Evolutionary conservation across 306 rosid genomes (phyloP).

Genomic region (Lupinus albus): DNA sequence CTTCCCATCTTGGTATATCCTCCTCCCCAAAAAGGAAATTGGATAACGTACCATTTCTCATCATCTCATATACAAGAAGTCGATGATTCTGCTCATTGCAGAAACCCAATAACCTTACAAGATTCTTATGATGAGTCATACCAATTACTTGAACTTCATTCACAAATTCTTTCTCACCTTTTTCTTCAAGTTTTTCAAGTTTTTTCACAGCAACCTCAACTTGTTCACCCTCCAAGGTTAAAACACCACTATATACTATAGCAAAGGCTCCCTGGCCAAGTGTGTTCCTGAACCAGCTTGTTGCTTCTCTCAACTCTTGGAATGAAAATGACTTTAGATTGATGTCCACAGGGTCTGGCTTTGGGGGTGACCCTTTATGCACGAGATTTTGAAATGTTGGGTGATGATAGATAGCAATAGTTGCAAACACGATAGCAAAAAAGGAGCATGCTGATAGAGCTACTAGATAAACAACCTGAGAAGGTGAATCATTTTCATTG

Average conservation of each 20-base stretch:
- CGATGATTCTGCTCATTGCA: conserved; percentile 42
- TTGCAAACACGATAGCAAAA: conserved; percentile 39
- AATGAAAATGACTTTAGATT: conserved; percentile 45
- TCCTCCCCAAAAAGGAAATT: conserved; percentile 36
- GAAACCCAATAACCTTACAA: conserved; percentile 41
- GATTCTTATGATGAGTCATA: conserved; percentile 44
- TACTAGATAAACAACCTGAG: conserved; percentile 30
- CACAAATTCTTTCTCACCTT: conserved; percentile 43
- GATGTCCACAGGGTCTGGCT: conserved; percentile 42
- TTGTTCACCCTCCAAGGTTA: conserved; percentile 40
- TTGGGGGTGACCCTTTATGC: not conserved
- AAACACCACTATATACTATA: conserved; percentile 35
- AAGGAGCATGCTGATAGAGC: conserved; percentile 34
- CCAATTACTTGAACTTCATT: conserved; percentile 50
- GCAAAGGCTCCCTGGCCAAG: conserved; percentile 47
- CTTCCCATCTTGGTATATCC: conserved; percentile 42
- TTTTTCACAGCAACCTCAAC: conserved; percentile 48
- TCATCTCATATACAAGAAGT: conserved; percentile 45
- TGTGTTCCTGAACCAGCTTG: conserved; percentile 38
- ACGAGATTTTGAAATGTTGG: conserved; percentile 26
- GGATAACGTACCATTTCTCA: conserved; percentile 42
- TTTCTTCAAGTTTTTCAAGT: conserved; percentile 32
- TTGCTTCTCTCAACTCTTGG: conserved; percentile 44
- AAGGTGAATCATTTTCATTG: conserved; percentile 11
- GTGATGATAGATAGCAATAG: conserved; percentile 36